Percentiles rank a stretch among this genome's conserved stretches.
These are phyloP conservation scores for Magnolia officinalis DNA, from an alignment of 164 flowering plant genomes.

Conservation along the genomic window DNA sequence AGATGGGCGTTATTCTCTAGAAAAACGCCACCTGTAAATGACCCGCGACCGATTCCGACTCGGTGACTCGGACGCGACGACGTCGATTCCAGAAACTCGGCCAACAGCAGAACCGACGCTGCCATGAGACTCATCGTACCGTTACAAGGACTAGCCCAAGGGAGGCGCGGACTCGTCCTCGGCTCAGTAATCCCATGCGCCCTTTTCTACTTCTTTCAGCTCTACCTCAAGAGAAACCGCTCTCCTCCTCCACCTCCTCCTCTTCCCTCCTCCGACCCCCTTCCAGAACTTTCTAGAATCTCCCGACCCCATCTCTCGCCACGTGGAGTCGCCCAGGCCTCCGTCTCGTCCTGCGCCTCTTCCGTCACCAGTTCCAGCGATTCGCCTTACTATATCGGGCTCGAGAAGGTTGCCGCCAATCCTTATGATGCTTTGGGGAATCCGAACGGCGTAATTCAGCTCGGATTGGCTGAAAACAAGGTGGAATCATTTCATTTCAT, in stretches of 20 bases:
- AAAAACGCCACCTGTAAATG: conserved; percentile 17
- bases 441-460: conserved; percentile 78
- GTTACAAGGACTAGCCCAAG: conserved; percentile 86
- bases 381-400: conserved; percentile 47
- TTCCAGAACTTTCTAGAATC: conserved; percentile 33
- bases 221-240: conserved; percentile 63
- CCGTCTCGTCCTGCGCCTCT: conserved; percentile 58
- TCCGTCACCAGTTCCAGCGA: conserved; percentile 39
- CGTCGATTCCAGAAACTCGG: conserved; percentile 4
- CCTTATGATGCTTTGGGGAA: conserved; percentile 55
- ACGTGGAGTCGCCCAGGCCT: conserved; percentile 47
- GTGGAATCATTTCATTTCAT: conserved; percentile 24
- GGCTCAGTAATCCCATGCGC: conserved; percentile 92
- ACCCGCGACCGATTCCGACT: conserved; percentile 29
- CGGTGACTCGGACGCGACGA: conserved; percentile 36
- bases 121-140: conserved; percentile 95
- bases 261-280: conserved; percentile 25
- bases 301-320: conserved; percentile 53
- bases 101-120: conserved; percentile 28
- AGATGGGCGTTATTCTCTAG: no score
- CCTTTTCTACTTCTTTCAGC: conserved; percentile 84
- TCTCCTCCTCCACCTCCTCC: conserved; percentile 35
- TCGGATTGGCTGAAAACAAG: conserved; percentile 72
- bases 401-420: conserved; percentile 45
- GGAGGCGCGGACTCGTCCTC: conserved; percentile 78